These are phyloP conservation scores for Fusarium torreyae DNA, from an alignment of 2,329 filamentous ascomycete species.

Conservation along the genomic window DNA sequence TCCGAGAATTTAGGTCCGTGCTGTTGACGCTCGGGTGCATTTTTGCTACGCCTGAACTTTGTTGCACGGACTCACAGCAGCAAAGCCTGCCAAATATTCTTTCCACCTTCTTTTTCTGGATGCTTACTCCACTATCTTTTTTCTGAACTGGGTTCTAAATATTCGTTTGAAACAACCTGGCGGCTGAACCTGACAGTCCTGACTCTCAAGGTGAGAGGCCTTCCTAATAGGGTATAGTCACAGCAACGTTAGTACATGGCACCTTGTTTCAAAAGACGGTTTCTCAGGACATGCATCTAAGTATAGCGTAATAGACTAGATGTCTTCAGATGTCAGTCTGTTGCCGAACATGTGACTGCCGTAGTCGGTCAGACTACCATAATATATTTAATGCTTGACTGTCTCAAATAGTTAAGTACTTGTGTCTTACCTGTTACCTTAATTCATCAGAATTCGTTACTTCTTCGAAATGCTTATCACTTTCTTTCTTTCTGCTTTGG, in stretches of 20 bases:
- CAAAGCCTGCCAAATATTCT: background rate
- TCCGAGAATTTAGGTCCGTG: slow-evolving; percentile 5
- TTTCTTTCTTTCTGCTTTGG: slow-evolving; percentile 7
- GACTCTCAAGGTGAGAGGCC: background rate
- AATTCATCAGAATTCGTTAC: background rate
- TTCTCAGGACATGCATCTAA: background rate
- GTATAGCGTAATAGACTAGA: background rate
- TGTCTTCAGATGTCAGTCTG: too few species aligned
- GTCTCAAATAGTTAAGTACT: too few species aligned
- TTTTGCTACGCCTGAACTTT: background rate
- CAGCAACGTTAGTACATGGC: background rate
- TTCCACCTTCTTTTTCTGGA: slow-evolving; percentile 8
- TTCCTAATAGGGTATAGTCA: slow-evolving; percentile 4
- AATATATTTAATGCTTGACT: too few species aligned
- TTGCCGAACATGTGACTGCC: too few species aligned
- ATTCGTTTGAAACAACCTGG: slow-evolving; percentile 2
- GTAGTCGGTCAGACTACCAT: too few species aligned
- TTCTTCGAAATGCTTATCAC: background rate
- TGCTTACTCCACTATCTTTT: background rate
- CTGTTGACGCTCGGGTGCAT: background rate
- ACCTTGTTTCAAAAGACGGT: slow-evolving; percentile 3
- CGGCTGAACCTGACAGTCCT: background rate
- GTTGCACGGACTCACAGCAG: background rate
- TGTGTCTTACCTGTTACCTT: background rate
- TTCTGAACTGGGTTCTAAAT: background rate